Conservation (phyloP, 768 basidiomycete species). For the Dacryopinax spathularia region DNA sequence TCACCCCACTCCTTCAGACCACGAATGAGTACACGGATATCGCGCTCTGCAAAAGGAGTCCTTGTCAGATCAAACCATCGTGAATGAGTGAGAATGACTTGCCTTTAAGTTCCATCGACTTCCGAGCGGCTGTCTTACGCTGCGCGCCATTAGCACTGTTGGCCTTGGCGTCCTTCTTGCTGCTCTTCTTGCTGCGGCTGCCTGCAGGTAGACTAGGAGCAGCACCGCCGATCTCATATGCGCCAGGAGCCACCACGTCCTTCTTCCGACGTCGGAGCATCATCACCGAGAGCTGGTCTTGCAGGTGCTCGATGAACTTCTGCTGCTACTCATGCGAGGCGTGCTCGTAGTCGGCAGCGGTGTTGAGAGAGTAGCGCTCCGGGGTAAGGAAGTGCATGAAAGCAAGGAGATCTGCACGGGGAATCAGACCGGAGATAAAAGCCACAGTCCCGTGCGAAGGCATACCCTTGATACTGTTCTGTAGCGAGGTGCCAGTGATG, state of each 20-base stretch:
- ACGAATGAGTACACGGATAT: slow-evolving; percentile 86
- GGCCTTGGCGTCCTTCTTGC: slow-evolving; percentile 15
- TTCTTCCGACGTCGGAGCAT: slow-evolving; percentile 92
- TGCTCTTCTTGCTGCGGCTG: too few species aligned
- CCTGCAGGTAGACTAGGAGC: slow-evolving; percentile 47
- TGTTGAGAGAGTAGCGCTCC: slow-evolving; percentile 61
- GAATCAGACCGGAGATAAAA: background rate
- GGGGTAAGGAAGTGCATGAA: slow-evolving; percentile 99
- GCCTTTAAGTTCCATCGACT: slow-evolving; percentile 83
- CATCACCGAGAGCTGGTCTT: slow-evolving; percentile 78
- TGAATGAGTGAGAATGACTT: slow-evolving; percentile 5
- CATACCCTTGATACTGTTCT: slow-evolving; percentile 96
- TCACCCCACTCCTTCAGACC: slow-evolving; percentile 98
- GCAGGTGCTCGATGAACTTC: slow-evolving; percentile 73
- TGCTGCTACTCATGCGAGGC: slow-evolving; percentile 76
- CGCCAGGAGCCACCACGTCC: slow-evolving; percentile 65
- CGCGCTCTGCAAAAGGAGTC: slow-evolving; percentile 52
- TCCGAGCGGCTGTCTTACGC: slow-evolving; percentile 83
- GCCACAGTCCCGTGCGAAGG: slow-evolving; percentile 3
- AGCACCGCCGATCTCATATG: slow-evolving; percentile 74
- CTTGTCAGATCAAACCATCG: background rate
- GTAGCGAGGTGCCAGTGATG: slow-evolving; percentile 94
- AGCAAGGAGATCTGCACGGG: slow-evolving; percentile 77
- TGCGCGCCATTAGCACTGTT: slow-evolving; percentile 40
- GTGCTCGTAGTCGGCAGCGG: slow-evolving; percentile 72